phyloP scores from a whole-genome alignment of 2,329 filamentous ascomycete genomes.

The Nemania sp. region DNA sequence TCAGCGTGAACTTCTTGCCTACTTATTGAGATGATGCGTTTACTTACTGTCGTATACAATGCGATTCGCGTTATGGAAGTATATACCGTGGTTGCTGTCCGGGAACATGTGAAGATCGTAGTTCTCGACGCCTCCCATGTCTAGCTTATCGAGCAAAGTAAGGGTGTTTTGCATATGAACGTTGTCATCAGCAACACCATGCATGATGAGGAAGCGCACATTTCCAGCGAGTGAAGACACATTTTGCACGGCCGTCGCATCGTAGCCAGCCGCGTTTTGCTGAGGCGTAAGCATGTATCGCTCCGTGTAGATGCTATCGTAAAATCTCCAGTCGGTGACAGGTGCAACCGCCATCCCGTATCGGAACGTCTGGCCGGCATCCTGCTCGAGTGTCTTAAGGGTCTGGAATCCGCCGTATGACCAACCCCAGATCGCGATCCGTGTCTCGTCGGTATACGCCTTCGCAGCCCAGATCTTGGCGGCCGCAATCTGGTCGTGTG shows the following conservation, averaged over 20 bases:
- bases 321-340: slow-evolving; percentile 97
- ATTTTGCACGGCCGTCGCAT: slow-evolving; percentile 73
- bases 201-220: slow-evolving; percentile 91
- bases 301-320: slow-evolving; percentile 93
- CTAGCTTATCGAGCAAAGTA: slow-evolving; percentile 81
- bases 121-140: slow-evolving; percentile 80
- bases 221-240: slow-evolving; percentile 72
- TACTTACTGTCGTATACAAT: slow-evolving; percentile 92
- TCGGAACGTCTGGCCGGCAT: slow-evolving; percentile 85
- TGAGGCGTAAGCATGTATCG: slow-evolving; percentile 96
- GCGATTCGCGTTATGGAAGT: slow-evolving; percentile 87
- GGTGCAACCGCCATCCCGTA: slow-evolving; percentile 99
- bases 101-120: slow-evolving; percentile 98
- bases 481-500: slow-evolving; percentile 87
- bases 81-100: slow-evolving; percentile 93
- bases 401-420: slow-evolving; percentile 95
- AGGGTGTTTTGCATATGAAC: slow-evolving; percentile 96
- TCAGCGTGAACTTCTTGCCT: slow-evolving; percentile 37
- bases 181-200: slow-evolving; percentile 95
- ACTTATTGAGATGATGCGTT: slow-evolving; percentile 71
- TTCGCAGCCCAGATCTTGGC: slow-evolving; percentile 82
- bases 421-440: slow-evolving; percentile 97
- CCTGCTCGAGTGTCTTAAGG: slow-evolving; percentile 89
- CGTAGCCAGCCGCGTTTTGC: slow-evolving; percentile 77
- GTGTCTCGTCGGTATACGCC: slow-evolving; percentile 77